Base-by-base conservation (phyloP, 192 early-diverging fungal genomes). In the Lobosporangium transversale region DNA sequence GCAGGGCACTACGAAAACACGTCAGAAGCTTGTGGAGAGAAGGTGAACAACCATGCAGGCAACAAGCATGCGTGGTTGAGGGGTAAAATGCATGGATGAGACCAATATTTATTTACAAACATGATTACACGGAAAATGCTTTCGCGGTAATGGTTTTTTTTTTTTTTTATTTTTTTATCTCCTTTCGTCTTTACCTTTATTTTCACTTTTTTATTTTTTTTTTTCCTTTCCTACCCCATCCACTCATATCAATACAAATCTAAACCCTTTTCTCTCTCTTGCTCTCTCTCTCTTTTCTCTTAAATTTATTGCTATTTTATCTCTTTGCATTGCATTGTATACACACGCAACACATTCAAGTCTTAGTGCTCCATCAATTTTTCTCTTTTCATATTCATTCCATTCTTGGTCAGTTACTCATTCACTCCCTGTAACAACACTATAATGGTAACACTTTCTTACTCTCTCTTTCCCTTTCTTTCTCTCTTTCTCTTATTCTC, bases 201-300 rank as follows among this genome's bases (percentile, higher is more conserved):
- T 1, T 24, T 40, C 27, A 11, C 36, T 14, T 15, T 49, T 18
- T 56, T 2, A 20, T 21, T 14, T 47, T 43, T 17, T 18, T 36
- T 35, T 20, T 36, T 36, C 3, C 31, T 37, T 37, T 26, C 20
- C 12, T 33, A 20, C 37, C 12, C 36, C 29, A 18, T 1, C n/a
- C 37, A 7, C 37, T n/a, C n/a, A n/a, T n/a, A n/a, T n/a, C n/a
- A n/a, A n/a, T n/a, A n/a, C n/a, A n/a, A n/a, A n/a, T n/a, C n/a
- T n/a, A n/a, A n/a, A n/a, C n/a, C n/a, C 44, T 43, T 50, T 56
- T 24, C 36, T 36, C 23, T 48, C 23, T 23, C 21, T 65, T 20
- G 20, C 48, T 45, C n/a, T 33, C 32, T 21, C 54, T 29, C 9
- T 62, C 20, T 2, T 12, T 29, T 10, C 59, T 60, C 30, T 14